Conservation (phyloP, 164 flowering plant genomes). For the Cinnamomum chago region DNA sequence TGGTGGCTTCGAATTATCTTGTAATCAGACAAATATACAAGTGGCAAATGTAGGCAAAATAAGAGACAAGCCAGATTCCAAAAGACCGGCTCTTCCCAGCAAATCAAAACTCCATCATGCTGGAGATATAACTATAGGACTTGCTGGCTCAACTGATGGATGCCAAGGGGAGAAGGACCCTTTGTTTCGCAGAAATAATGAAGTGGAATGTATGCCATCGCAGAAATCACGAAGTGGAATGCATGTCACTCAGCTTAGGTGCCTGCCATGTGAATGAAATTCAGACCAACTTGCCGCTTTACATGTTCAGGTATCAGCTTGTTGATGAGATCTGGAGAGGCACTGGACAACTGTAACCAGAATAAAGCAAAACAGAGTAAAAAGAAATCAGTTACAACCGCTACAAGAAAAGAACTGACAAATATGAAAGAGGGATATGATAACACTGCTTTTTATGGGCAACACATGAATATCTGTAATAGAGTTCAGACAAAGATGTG, state of each 20-base stretch:
- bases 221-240: not conserved
- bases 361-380: no score
- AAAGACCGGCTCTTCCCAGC: no score
- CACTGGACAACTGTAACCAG: slow-evolving; percentile 57
- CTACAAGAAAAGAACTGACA: no score
- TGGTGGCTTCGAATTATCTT: slow-evolving; percentile 8
- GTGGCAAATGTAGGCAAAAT: slow-evolving; percentile 3
- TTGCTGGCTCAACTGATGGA: no score
- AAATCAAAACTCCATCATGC: no score
- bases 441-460: no score
- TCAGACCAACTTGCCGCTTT: slow-evolving; percentile 50
- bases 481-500: no score
- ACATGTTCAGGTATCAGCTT: slow-evolving; percentile 79
- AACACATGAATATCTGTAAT: no score
- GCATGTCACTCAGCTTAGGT: slow-evolving; percentile 14
- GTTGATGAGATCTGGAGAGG: slow-evolving; percentile 72
- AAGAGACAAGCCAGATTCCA: slow-evolving; percentile 3
- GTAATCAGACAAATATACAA: no score
- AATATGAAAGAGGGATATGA: no score
- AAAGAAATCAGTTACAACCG: no score
- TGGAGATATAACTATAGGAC: no score
- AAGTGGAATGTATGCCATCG: not conserved
- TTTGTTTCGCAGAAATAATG: not conserved
- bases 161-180: not conserved
- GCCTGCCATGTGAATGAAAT: slow-evolving; percentile 36